Conservation (phyloP, 345 rosid genomes). For the Diplotaxis tenuifolia region DNA sequence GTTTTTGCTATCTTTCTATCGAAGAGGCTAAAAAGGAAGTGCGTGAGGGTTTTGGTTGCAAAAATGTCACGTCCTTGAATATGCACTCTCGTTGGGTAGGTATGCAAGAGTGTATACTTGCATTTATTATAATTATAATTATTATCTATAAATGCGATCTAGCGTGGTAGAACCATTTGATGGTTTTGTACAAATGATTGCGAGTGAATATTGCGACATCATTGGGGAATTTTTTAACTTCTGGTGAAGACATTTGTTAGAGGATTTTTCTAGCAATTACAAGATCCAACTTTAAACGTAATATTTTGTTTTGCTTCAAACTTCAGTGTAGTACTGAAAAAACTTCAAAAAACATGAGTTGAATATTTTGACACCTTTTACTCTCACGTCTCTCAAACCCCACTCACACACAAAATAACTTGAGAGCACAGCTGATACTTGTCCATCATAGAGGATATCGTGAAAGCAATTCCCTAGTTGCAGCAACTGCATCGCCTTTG, state of each 20-base stretch:
- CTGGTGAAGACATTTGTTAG: not conserved
- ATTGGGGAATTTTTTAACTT: not conserved
- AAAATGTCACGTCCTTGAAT: slow-evolving; percentile 8
- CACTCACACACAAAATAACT: not conserved
- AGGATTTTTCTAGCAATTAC: not conserved
- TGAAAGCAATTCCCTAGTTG: slow-evolving; percentile 72
- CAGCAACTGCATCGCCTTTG: slow-evolving; percentile 95
- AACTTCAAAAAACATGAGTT: not conserved
- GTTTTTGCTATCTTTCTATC: slow-evolving; percentile 13
- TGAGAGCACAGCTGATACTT: not conserved
- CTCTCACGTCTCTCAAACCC: slow-evolving; percentile 14
- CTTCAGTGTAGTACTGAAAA: not conserved
- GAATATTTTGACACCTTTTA: not conserved
- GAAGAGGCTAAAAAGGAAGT: slow-evolving; percentile 12
- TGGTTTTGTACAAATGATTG: not conserved
- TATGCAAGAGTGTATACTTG: slow-evolving; percentile 8
- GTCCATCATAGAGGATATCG: slow-evolving; percentile 38
- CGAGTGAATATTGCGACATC: not conserved
- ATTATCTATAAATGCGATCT: not conserved
- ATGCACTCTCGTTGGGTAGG: slow-evolving; percentile 13
- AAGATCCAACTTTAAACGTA: not conserved
- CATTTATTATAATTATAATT: not conserved
- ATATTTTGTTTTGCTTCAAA: not conserved
- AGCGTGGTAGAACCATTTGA: not conserved
- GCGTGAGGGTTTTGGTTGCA: slow-evolving; percentile 15